Percentiles rank a stretch among this genome's conserved stretches.
phyloP scores from a whole-genome alignment of 306 rosid genomes.

The Adenanthera pavonina region DNA sequence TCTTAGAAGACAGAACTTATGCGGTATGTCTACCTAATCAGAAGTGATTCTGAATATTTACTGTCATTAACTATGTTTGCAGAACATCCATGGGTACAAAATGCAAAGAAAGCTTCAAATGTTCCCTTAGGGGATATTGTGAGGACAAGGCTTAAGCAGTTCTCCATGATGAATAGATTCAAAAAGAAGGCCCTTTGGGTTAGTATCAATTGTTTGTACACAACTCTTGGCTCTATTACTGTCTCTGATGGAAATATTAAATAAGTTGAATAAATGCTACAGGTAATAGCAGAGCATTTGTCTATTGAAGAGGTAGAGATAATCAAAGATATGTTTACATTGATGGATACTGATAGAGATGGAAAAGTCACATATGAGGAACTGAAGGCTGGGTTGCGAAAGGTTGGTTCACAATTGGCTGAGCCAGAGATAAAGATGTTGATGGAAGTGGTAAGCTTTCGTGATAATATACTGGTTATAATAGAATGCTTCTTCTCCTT shows the following conservation, averaged over 20 bases:
- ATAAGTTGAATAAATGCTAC: conserved; percentile 36
- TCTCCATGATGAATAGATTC: conserved; percentile 93
- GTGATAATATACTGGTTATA: background rate
- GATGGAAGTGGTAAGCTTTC: conserved; percentile 88
- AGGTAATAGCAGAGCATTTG: conserved; percentile 94
- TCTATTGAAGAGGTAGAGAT: conserved; percentile 95
- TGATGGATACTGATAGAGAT: conserved; percentile 90
- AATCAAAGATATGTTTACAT: conserved; percentile 85
- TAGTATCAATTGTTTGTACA: conserved; percentile 48
- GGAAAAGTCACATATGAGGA: conserved; percentile 88
- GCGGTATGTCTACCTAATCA: conserved; percentile 16
- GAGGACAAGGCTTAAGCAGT: conserved; percentile 90
- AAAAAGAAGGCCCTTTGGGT: conserved; percentile 95
- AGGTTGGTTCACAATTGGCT: conserved; percentile 93
- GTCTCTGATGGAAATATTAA: conserved; percentile 18
- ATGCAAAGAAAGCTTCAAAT: conserved; percentile 90
- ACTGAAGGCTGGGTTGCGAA: conserved; percentile 75
- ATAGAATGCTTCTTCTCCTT: conserved; percentile 9
- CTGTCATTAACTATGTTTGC: conserved; percentile 39
- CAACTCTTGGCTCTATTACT: conserved; percentile 36
- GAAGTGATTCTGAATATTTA: conserved; percentile 35
- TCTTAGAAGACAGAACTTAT: conserved; percentile 29
- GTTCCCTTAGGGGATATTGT: conserved; percentile 94
- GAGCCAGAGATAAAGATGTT: conserved; percentile 98
- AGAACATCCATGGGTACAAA: conserved; percentile 94